Evolutionary conservation across 1,139 yeast species (phyloP).

Genomic region (Pichia terricola): DNA sequence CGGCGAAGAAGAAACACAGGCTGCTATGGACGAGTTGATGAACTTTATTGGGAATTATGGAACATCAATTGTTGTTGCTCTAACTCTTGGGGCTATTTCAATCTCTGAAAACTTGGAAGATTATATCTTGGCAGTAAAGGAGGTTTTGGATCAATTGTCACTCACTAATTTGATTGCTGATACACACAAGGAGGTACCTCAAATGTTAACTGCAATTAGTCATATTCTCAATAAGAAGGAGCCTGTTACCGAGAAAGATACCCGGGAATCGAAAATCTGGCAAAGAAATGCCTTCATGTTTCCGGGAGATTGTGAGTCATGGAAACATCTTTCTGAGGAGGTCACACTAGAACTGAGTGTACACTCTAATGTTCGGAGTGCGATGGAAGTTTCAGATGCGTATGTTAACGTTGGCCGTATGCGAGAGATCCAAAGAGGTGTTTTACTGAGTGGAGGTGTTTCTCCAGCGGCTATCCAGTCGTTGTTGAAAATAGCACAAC

Average conservation of each 20-base stretch:
- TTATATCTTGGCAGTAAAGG: constrained; percentile 52
- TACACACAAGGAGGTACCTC: constrained; percentile 46
- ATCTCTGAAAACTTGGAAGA: constrained; percentile 54
- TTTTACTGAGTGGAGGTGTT: constrained; percentile 35
- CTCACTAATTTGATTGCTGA: constrained; percentile 40
- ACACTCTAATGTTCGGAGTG: constrained; percentile 35
- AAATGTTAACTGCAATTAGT: constrained; percentile 29
- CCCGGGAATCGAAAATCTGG: constrained; percentile 33
- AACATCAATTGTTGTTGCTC: constrained; percentile 51
- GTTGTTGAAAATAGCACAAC: not conserved
- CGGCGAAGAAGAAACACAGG: constrained; percentile 64
- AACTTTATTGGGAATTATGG: constrained; percentile 56
- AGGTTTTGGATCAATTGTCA: constrained; percentile 50
- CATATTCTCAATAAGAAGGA: constrained; percentile 30
- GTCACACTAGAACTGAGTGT: constrained; percentile 48
- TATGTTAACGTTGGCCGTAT: constrained; percentile 38
- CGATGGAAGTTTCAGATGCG: constrained; percentile 43
- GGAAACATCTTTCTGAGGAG: constrained; percentile 51
- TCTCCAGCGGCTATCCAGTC: constrained; percentile 11
- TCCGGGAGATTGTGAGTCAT: constrained; percentile 59
- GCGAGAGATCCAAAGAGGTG: constrained; percentile 52
- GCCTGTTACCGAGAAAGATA: not conserved
- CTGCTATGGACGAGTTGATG: constrained; percentile 67
- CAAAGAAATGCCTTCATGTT: constrained; percentile 62
- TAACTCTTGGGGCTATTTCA: constrained; percentile 76